These are phyloP conservation scores for Davidsoniella eucalypti DNA, from an alignment of 2,329 filamentous ascomycete genomes.

Conservation along the genomic window DNA sequence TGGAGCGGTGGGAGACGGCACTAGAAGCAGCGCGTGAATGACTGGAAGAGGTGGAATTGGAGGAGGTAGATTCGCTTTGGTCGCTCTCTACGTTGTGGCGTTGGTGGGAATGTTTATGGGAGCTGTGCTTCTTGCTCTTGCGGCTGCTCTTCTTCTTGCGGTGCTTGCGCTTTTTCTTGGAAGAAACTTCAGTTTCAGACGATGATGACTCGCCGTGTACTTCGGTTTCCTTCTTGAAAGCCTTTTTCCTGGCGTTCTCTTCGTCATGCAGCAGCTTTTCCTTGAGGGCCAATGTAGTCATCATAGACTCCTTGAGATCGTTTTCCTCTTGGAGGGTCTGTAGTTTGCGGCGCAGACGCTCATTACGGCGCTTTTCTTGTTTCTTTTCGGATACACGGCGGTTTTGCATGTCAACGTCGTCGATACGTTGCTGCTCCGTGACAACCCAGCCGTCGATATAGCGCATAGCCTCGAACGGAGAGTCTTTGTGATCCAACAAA, in stretches of 20 bases:
- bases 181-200: not conserved
- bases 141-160: not conserved
- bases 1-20: not conserved
- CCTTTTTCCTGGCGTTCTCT: conserved; percentile 1
- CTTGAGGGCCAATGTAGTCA: not conserved
- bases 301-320: conserved; percentile 8
- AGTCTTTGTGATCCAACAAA: conserved; percentile 44
- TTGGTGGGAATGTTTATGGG: not conserved
- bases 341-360: conserved; percentile 4
- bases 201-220: not conserved
- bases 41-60: not conserved
- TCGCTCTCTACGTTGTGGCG: not conserved
- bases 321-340: conserved; percentile 4
- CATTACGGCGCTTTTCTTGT: not conserved
- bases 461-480: conserved; percentile 34
- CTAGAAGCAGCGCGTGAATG: not conserved
- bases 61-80: not conserved
- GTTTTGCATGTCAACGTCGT: conserved; percentile 2
- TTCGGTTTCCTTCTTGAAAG: not conserved
- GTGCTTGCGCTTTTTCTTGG: conserved; percentile 1
- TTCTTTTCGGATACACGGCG: not conserved
- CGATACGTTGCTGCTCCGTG: conserved; percentile 2
- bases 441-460: conserved; percentile 23
- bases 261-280: not conserved
- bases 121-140: not conserved